Evolutionary conservation across 2,329 filamentous ascomycete species (phyloP).

Genomic region (Teratosphaeria epicoccoides): DNA sequence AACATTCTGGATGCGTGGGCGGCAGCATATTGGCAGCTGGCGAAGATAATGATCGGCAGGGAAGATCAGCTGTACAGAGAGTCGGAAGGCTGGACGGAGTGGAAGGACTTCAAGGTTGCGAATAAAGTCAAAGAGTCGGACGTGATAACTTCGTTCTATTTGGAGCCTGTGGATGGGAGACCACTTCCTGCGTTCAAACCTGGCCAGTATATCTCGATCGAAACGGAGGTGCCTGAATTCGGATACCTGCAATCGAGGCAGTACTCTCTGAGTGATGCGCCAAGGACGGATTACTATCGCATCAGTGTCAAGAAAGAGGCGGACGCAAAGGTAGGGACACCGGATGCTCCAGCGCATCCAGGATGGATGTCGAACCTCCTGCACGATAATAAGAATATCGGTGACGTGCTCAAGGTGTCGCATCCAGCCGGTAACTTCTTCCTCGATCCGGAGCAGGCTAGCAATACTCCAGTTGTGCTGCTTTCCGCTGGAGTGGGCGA

Average conservation of each 20-base stretch:
- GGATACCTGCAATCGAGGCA: conserved; percentile 57
- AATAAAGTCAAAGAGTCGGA: conserved; percentile 56
- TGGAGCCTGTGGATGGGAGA: conserved; percentile 51
- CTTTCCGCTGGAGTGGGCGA: conserved; percentile 59
- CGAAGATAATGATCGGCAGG: conserved; percentile 58
- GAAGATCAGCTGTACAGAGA: conserved; percentile 54
- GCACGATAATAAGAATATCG: conserved; percentile 50
- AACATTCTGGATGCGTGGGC: conserved; percentile 58
- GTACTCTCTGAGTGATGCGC: conserved; percentile 61
- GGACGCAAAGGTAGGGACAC: conserved; percentile 40
- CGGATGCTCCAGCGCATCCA: conserved; percentile 40
- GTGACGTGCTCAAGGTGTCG: conserved; percentile 53
- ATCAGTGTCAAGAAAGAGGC: conserved; percentile 61
- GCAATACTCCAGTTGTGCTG: conserved; percentile 47
- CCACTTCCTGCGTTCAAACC: conserved; percentile 55
- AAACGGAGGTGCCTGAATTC: conserved; percentile 47
- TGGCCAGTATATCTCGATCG: conserved; percentile 62
- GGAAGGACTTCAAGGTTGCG: conserved; percentile 56
- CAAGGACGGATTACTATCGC: conserved; percentile 51
- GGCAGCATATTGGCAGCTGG: conserved; percentile 62
- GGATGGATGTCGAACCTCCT: conserved; percentile 62
- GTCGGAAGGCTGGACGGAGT: conserved; percentile 53
- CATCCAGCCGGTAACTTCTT: conserved; percentile 53
- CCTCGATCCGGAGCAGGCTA: conserved; percentile 40
- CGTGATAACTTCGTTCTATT: conserved; percentile 60